Evolutionary conservation across 768 basidiomycete genomes (phyloP), one percentile per base, ranked within the genome.

Genomic region (Lactarius deliciosus): DNA sequence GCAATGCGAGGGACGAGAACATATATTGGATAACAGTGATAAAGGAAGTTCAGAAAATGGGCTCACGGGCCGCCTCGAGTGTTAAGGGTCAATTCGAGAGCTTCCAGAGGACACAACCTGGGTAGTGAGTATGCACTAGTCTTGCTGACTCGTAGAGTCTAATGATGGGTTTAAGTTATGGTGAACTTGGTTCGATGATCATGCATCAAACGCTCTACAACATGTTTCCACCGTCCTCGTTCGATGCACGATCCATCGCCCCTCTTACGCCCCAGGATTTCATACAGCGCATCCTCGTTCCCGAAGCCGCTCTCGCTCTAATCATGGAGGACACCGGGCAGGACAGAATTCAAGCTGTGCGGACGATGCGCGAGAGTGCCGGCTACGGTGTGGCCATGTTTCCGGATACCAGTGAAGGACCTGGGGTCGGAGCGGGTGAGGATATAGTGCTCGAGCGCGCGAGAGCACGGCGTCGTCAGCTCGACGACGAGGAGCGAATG

Each of bases 361-460:
- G 76, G 25, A 85, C 91, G 6, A 75, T 95, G 58, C 82, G 86
- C 34, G 88, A 91, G 56, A 96, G 94, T 66, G 83, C 89, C 0
- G 84, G 84, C 41, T 97, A 94, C 73, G 95, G 95, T 0, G 87
- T 88, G 9, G 87, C 89, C 7, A 90, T 91, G 87, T 96, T 94
- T 74, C 91, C 92, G 0, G 88, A 86, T 50, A 83, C 83, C 53
- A 81, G 79, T 36, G 77, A 81, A 11, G 69, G 63, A 56, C 72
- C 71, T 50, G 72, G 64, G 20, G 68, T 71, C 5, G 81, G 77
- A 3, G 80, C 78, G 3, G 81, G 78, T 3, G 81, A 83, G 64
- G 74, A 72, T 36, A 80, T 82, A 22, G 77, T 82, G 54, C 78
- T 77, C 75, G 78, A 81, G 65, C 78, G 82, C 3, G 82, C 83